Evolutionary conservation across 2,329 filamentous ascomycete species (phyloP).

Genomic region (Colletotrichum higginsianum): DNA sequence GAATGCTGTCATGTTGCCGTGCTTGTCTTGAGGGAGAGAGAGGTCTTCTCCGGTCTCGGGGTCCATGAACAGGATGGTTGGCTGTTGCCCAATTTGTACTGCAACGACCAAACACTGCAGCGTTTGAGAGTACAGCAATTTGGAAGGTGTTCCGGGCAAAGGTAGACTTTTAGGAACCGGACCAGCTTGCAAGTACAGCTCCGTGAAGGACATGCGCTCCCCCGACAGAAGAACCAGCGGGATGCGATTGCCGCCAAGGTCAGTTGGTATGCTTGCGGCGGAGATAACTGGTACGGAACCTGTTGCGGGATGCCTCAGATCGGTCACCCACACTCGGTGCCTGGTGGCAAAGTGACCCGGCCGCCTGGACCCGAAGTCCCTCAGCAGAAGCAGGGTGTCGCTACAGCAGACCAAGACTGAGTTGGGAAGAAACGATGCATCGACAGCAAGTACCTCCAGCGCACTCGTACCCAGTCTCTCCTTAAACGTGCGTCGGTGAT

Average conservation of each 20-base stretch:
- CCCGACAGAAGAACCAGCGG: constrained; percentile 66
- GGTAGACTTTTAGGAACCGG: constrained; percentile 66
- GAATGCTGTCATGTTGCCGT: constrained; percentile 59
- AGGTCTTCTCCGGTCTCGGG: constrained; percentile 67
- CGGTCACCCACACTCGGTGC: constrained; percentile 66
- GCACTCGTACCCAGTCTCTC: constrained; percentile 56
- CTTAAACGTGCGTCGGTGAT: constrained; percentile 47
- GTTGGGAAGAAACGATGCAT: constrained; percentile 16
- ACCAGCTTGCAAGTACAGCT: constrained; percentile 62
- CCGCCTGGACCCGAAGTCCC: constrained; percentile 51
- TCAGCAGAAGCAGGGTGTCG: constrained; percentile 60
- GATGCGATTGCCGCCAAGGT: constrained; percentile 56
- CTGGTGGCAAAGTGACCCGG: constrained; percentile 56
- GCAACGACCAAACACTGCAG: constrained; percentile 70
- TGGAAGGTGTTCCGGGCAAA: constrained; percentile 63
- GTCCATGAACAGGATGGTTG: constrained; percentile 71
- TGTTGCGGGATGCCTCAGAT: constrained; percentile 62
- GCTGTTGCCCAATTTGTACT: constrained; percentile 57
- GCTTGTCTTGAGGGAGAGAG: constrained; percentile 61
- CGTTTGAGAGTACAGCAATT: constrained; percentile 68
- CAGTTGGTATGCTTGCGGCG: constrained; percentile 60
- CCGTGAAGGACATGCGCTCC: constrained; percentile 66
- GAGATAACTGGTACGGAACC: constrained; percentile 64
- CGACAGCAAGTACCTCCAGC: constrained; percentile 51
- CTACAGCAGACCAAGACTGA: constrained; percentile 65